phyloP scores from a whole-genome alignment of 495 filamentous ascomycete genomes.

The Trichoderma asperelloides region DNA sequence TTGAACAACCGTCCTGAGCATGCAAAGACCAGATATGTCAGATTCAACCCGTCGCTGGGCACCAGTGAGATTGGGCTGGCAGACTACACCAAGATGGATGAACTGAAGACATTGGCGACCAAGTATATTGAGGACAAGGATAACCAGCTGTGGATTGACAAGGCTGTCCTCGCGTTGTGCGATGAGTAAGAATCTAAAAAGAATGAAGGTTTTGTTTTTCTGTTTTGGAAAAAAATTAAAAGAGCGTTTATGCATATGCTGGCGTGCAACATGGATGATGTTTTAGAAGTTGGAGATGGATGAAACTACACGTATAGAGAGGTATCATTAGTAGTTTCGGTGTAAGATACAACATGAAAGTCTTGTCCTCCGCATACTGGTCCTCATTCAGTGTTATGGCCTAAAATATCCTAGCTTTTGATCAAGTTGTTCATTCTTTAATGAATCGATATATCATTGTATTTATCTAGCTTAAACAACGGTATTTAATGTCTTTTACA shows the following conservation, averaged over 20 bases:
- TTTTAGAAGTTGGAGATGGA: neutral
- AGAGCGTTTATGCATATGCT: neutral
- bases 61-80: neutral
- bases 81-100: conserved; percentile 4
- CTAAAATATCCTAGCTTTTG: too few relatives aligned
- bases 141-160: neutral
- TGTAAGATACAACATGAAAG: too few relatives aligned
- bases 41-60: neutral
- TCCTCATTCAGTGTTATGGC: too few relatives aligned
- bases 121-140: neutral
- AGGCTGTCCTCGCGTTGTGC: neutral
- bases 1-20: neutral
- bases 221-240: neutral
- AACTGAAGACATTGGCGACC: neutral
- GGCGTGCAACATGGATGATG: neutral
- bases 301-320: too few relatives aligned
- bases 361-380: too few relatives aligned
- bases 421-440: too few relatives aligned
- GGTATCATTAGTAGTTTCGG: too few relatives aligned
- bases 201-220: neutral
- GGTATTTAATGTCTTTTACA: too few relatives aligned
- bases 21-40: neutral
- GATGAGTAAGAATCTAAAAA: neutral
- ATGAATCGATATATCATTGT: too few relatives aligned
- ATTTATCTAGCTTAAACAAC: too few relatives aligned